Evolutionary conservation across 2,329 filamentous ascomycete species (phyloP).

Genomic region (Alternaria triticina): DNA sequence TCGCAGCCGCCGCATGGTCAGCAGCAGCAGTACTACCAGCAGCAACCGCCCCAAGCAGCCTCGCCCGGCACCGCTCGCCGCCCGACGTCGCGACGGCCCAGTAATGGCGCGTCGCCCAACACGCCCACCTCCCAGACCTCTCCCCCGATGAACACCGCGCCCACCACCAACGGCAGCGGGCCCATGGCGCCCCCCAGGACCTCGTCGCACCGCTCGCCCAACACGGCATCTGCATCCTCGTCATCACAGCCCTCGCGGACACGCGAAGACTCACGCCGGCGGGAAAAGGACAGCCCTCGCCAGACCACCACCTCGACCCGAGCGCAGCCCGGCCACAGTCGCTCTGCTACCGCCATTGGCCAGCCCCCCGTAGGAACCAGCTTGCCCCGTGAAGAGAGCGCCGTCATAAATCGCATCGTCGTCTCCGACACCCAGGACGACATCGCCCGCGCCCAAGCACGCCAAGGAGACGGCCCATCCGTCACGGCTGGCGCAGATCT

Average conservation of each 20-base stretch:
- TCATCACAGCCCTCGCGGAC: slow-evolving; percentile 33
- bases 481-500: slow-evolving; percentile 51
- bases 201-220: slow-evolving; percentile 69
- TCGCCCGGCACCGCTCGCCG: slow-evolving; percentile 48
- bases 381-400: slow-evolving; percentile 76
- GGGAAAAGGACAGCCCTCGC: slow-evolving; percentile 55
- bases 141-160: slow-evolving; percentile 54
- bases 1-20: slow-evolving; percentile 42
- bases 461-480: slow-evolving; percentile 67
- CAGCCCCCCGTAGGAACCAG: slow-evolving; percentile 59
- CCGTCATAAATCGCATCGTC: slow-evolving; percentile 78
- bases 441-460: slow-evolving; percentile 72
- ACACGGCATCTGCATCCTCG: slow-evolving; percentile 17
- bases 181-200: slow-evolving; percentile 79
- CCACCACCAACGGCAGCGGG: slow-evolving; percentile 60
- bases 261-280: slow-evolving; percentile 52
- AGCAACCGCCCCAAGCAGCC: slow-evolving; percentile 36
- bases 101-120: slow-evolving; percentile 51
- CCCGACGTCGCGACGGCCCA: slow-evolving; percentile 40
- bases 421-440: slow-evolving; percentile 78
- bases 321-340: slow-evolving; percentile 50
- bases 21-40: slow-evolving; percentile 45
- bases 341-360: slow-evolving; percentile 58
- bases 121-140: slow-evolving; percentile 50
- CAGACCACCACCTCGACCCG: slow-evolving; percentile 37